Conservation (phyloP, 1,284 basidiomycete species). For the Pyrrhoderma lamaoense region DNA sequence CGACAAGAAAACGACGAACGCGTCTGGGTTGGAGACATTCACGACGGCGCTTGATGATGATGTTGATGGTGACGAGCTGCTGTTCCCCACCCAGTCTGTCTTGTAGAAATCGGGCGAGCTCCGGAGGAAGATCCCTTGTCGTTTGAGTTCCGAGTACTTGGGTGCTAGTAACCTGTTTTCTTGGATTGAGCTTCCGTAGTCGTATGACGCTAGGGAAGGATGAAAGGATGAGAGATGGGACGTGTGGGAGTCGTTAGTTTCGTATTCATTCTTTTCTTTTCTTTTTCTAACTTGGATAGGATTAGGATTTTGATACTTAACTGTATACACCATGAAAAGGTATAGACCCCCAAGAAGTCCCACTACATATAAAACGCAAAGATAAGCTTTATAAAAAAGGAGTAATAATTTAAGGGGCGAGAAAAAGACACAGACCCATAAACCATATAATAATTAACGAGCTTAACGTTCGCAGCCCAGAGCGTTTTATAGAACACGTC, state of each 20-base stretch:
- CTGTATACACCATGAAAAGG: conserved; percentile 26
- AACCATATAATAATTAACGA: conserved; percentile 28
- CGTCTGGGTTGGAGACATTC: conserved; percentile 41
- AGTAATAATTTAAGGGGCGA: not conserved
- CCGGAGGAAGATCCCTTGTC: conserved; percentile 66
- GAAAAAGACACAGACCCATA: conserved; percentile 30
- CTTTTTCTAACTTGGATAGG: no score
- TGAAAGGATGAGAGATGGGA: no score
- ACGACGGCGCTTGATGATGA: conserved; percentile 38
- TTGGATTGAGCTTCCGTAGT: conserved; percentile 23
- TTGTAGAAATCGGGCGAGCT: conserved; percentile 70
- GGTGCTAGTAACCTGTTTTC: conserved; percentile 62
- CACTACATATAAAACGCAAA: conserved; percentile 19
- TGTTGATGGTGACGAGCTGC: no score
- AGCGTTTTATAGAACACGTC: conserved; percentile 27
- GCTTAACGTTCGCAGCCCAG: conserved; percentile 26
- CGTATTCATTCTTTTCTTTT: no score
- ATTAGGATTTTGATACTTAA: no score
- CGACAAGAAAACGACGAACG: conserved; percentile 54
- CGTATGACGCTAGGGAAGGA: conserved; percentile 21
- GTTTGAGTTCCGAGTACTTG: conserved; percentile 71
- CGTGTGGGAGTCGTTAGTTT: no score
- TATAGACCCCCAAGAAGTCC: conserved; percentile 29
- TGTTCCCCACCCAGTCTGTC: conserved; percentile 65
- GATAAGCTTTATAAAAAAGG: no score